These are phyloP conservation scores for Aspergillus texensis DNA, from an alignment of 2,329 filamentous ascomycete species.

Conservation along the genomic window DNA sequence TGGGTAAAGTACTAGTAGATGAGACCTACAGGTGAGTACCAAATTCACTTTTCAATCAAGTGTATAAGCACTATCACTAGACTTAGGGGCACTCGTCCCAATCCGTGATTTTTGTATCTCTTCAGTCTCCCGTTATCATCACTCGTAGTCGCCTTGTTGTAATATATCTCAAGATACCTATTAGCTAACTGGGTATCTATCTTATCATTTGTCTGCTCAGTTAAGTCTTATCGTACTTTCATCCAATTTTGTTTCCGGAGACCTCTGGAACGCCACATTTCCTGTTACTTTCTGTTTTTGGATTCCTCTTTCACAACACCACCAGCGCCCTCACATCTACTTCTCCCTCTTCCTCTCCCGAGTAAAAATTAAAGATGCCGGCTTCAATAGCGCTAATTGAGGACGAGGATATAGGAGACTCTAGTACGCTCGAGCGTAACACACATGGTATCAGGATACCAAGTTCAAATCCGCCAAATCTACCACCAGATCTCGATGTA, in stretches of 20 bases:
- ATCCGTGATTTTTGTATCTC: too few species aligned
- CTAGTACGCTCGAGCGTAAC: slow-evolving; percentile 4
- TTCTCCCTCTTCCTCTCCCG: neutral
- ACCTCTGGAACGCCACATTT: neutral
- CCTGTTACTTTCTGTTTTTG: neutral
- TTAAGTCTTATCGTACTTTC: neutral
- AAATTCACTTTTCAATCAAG: too few species aligned
- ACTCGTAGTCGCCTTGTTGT: too few species aligned
- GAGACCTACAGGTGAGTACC: too few species aligned
- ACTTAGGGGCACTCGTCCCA: too few species aligned
- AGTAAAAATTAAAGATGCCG: slow-evolving; percentile 5
- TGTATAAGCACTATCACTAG: too few species aligned
- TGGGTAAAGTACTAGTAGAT: too few species aligned
- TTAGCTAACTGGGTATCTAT: too few species aligned
- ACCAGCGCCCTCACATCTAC: neutral
- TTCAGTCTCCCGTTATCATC: too few species aligned
- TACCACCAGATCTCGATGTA: slow-evolving; percentile 13
- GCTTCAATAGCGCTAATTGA: neutral
- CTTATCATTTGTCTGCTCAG: neutral
- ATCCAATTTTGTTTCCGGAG: neutral
- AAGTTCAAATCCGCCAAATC: neutral
- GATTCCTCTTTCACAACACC: neutral
- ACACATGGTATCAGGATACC: slow-evolving; percentile 9
- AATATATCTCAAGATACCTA: too few species aligned
- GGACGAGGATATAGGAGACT: slow-evolving; percentile 8